These are phyloP conservation scores for Zygnema cylindricum DNA, from an alignment of 139 green algal genomes.

Conservation along the genomic window DNA sequence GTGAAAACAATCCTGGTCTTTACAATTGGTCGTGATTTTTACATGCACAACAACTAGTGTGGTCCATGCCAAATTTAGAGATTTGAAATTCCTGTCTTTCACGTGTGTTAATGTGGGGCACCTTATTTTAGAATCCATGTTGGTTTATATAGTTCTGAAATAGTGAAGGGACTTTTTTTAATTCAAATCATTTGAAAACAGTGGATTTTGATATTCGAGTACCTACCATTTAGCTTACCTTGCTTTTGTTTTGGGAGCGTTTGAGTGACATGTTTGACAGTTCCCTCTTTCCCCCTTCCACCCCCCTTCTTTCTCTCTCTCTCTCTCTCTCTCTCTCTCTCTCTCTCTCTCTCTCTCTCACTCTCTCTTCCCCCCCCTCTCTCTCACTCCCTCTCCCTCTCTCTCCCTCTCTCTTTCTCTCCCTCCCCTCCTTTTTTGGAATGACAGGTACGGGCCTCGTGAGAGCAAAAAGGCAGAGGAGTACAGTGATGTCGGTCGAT, in stretches of 20 bases:
- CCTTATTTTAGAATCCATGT: too few relatives aligned
- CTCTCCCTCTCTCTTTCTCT: not conserved
- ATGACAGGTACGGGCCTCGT: slow-evolving; percentile 74
- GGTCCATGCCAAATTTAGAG: too few relatives aligned
- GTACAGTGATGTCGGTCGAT: slow-evolving; percentile 71
- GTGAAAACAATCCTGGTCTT: too few relatives aligned
- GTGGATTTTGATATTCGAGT: not conserved
- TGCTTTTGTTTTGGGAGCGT: slow-evolving; percentile 6
- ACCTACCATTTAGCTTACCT: not conserved
- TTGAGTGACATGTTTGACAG: not conserved
- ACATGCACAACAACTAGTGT: too few relatives aligned
- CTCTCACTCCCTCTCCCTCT: not conserved
- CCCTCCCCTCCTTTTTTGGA: not conserved
- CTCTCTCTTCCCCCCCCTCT: not conserved
- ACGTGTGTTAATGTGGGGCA: too few relatives aligned
- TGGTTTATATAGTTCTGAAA: too few relatives aligned
- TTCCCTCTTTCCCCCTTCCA: not conserved
- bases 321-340: not conserved
- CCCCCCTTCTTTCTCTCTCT: not conserved
- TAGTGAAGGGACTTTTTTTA: too few relatives aligned
- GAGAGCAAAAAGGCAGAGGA: slow-evolving; percentile 68
- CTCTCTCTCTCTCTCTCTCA: not conserved
- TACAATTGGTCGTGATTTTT: too few relatives aligned
- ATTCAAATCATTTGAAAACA: too few relatives aligned
- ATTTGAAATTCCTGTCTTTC: too few relatives aligned